phyloP scores from a whole-genome alignment of 2,329 filamentous ascomycete genomes.

The Chaetomiaceae sp. region DNA sequence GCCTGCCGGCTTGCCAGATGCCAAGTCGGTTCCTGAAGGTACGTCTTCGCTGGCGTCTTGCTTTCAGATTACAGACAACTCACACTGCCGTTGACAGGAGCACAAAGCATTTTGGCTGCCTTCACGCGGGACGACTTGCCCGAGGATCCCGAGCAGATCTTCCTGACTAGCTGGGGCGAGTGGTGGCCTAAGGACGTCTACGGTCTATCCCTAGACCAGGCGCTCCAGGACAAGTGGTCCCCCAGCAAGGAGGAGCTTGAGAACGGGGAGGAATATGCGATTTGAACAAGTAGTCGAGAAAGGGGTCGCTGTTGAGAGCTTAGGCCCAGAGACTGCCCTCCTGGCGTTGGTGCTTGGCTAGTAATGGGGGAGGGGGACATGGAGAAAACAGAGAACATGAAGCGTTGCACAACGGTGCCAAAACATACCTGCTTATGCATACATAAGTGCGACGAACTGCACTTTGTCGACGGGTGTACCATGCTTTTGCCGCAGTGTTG shows the following conservation, averaged over 20 bases:
- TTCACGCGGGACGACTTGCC: conserved; percentile 42
- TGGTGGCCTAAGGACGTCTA: conserved; percentile 46
- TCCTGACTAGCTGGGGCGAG: conserved; percentile 51
- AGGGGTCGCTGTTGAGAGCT: no score
- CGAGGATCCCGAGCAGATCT: conserved; percentile 45
- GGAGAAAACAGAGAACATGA: no score
- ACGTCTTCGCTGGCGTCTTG: conserved; percentile 4
- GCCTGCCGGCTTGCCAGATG: conserved; percentile 36
- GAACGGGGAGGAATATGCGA: conserved; percentile 16
- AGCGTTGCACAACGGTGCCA: no score
- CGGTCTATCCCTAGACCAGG: conserved; percentile 36
- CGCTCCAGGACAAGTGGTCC: conserved; percentile 47
- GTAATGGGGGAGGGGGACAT: no score
- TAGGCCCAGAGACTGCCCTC: no score
- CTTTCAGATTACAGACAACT: not conserved
- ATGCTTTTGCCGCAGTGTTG: no score
- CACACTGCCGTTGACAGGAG: conserved; percentile 33
- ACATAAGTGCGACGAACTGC: no score
- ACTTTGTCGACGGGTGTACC: no score
- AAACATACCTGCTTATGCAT: no score
- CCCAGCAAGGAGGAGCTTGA: conserved; percentile 44
- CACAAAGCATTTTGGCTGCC: conserved; percentile 39
- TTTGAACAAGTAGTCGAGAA: no score
- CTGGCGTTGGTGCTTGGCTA: no score
- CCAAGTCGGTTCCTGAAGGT: conserved; percentile 44